phyloP scores from a whole-genome alignment of 1,284 basidiomycete species.

The Leccinum proliferum region DNA sequence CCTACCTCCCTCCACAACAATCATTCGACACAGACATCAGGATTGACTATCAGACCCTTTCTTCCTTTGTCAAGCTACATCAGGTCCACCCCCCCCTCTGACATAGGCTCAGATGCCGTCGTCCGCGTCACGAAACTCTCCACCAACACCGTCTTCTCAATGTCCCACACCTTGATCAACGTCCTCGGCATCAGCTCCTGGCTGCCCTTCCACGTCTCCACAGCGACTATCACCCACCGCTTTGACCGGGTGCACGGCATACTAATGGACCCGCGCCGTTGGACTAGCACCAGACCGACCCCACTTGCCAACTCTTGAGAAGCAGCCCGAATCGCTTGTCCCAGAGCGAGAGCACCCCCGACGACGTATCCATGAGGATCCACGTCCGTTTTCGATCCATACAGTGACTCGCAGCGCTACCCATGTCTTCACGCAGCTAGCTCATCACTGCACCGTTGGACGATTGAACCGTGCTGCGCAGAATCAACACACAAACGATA shows the following conservation, averaged over 20 bases:
- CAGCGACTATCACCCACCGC: slow-evolving; percentile 84
- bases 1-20: slow-evolving; percentile 54
- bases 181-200: slow-evolving; percentile 39
- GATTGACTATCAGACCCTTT: slow-evolving; percentile 40
- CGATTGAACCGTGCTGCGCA: too few relatives aligned
- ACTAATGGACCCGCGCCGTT: slow-evolving; percentile 60
- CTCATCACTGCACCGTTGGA: too few relatives aligned
- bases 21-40: slow-evolving; percentile 46
- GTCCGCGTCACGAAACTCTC: slow-evolving; percentile 63
- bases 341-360: slow-evolving; percentile 85
- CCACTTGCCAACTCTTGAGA: slow-evolving; percentile 80
- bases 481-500: too few relatives aligned
- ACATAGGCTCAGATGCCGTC: slow-evolving; percentile 36
- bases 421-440: too few relatives aligned
- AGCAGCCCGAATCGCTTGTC: slow-evolving; percentile 92
- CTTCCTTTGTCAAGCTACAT: slow-evolving; percentile 47
- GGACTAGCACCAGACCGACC: slow-evolving; percentile 50
- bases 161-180: slow-evolving; percentile 77
- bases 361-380: slow-evolving; percentile 84
- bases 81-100: slow-evolving; percentile 49
- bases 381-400: slow-evolving; percentile 80
- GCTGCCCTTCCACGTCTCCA: slow-evolving; percentile 47
- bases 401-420: slow-evolving; percentile 34
- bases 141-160: slow-evolving; percentile 61
- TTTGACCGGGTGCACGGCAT: slow-evolving; percentile 78